Evolutionary conservation across 2,329 filamentous ascomycete species (phyloP).

Genomic region (Microsporum audouinii): DNA sequence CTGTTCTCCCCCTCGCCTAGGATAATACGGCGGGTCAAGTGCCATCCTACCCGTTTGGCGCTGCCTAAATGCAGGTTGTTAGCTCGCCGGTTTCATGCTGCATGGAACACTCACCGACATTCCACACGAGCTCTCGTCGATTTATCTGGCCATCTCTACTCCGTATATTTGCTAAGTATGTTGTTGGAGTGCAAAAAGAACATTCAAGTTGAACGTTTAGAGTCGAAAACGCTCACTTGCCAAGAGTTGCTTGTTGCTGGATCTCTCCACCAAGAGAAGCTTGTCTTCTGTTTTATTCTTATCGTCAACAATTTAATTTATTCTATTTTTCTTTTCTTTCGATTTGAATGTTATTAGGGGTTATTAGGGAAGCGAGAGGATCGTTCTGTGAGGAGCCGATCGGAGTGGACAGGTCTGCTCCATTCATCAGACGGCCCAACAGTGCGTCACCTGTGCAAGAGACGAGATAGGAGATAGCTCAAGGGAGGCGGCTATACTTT

Average conservation of each 20-base stretch:
- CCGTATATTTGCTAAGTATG: background rate
- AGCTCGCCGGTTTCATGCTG: background rate
- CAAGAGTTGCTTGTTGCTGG: constrained; percentile 1
- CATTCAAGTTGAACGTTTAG: background rate
- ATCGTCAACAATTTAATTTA: background rate
- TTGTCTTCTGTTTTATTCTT: background rate
- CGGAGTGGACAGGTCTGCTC: background rate
- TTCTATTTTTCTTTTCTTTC: too few species aligned
- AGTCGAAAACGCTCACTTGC: background rate
- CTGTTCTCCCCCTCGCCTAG: too few species aligned
- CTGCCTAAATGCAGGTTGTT: background rate
- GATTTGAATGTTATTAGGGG: too few species aligned
- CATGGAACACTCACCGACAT: background rate
- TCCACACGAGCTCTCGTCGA: background rate
- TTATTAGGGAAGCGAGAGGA: background rate
- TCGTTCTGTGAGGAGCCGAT: background rate
- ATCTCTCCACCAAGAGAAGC: background rate
- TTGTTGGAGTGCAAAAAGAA: background rate
- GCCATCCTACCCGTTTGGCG: background rate
- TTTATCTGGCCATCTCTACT: too few species aligned
- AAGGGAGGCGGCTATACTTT: background rate
- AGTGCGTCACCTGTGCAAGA: background rate
- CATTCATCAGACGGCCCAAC: background rate
- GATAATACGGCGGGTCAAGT: background rate
- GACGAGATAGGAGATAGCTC: background rate